Percentiles rank a stretch among this genome's conserved stretches.
These are phyloP conservation scores for Salicornia ramosissima DNA, from an alignment of 148 eudicot species.

Conservation along the genomic window DNA sequence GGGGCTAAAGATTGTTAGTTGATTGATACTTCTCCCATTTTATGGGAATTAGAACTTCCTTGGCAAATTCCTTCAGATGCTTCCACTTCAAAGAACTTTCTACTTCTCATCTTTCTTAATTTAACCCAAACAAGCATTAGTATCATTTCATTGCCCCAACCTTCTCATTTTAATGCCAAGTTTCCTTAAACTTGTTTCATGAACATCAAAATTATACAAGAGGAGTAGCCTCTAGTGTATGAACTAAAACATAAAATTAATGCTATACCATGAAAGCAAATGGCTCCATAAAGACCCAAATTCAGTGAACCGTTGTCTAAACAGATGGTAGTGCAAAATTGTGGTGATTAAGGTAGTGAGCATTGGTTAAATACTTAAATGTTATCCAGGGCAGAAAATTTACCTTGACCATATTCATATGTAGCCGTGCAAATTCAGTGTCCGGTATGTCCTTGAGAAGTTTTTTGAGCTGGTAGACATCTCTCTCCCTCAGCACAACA, in stretches of 20 bases:
- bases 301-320: too few species aligned
- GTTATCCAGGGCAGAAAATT: not conserved
- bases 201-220: not conserved
- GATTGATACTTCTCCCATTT: too few species aligned
- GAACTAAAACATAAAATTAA: not conserved
- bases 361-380: not conserved
- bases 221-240: not conserved
- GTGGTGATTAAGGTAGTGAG: not conserved
- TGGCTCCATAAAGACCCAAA: not conserved
- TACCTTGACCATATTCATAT: slow-evolving; percentile 69
- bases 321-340: too few species aligned
- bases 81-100: too few species aligned
- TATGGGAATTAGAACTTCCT: too few species aligned
- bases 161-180: not conserved
- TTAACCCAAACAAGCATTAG: not conserved
- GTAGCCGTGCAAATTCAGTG: slow-evolving; percentile 51
- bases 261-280: not conserved
- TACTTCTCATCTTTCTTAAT: too few species aligned
- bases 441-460: slow-evolving; percentile 55
- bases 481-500: slow-evolving; percentile 61
- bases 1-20: not conserved
- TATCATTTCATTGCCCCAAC: not conserved
- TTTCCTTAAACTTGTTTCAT: not conserved
- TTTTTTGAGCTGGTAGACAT: slow-evolving; percentile 71
- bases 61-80: too few species aligned